Base-by-base conservation (phyloP, 2,329 filamentous ascomycete species). In the Hymenoscyphus infarciens region DNA sequence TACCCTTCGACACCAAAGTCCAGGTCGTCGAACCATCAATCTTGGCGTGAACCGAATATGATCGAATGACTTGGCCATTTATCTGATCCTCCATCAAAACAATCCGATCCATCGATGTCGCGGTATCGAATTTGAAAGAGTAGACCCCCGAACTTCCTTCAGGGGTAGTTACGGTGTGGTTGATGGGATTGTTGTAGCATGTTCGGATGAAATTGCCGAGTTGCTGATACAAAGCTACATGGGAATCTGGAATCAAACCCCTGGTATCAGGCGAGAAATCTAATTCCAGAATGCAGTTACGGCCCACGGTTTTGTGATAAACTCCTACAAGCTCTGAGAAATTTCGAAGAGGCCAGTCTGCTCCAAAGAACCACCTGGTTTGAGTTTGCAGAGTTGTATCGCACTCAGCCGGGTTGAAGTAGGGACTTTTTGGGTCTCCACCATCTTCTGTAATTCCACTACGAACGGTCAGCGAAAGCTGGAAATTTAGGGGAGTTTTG, bases 21-120 rank as follows among this genome's bases (percentile, higher is more conserved):
- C 70, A 71, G 1, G 63, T 60, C 1, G 59, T 29, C 19, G 52
- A 57, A 63, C 53, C 65, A 33, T 63, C 65, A 11, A 68, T 38
- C 31, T 60, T 67, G 3, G 65, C 69, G 22, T 62, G 68, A 16
- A 72, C 67, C 22, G 67, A 56, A 35, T 72, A 72, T 4, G 68
- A 63, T 3, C 70, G 66, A 31, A 72, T 67, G 1, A 72, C 68
- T 49, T 72, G 69, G 27, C 70, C 70, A 39, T 67, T 61, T 1
- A 64, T 64, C 56, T 72, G 70, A 57, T 71, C 70, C 53, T 72
- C 70, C 70, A 72, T 72, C n/a, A 72, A 56, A 3, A 67, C 64
- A 10, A 72, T 64, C 8, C 70, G 66, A 45, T 72, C 68, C 22
- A 71, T 64, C 7, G 64, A 58, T 2, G 64, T 65, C 5, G 66